phyloP scores from a whole-genome alignment of 176 grass and related monocot genomes.

The Panicum miliaceum region DNA sequence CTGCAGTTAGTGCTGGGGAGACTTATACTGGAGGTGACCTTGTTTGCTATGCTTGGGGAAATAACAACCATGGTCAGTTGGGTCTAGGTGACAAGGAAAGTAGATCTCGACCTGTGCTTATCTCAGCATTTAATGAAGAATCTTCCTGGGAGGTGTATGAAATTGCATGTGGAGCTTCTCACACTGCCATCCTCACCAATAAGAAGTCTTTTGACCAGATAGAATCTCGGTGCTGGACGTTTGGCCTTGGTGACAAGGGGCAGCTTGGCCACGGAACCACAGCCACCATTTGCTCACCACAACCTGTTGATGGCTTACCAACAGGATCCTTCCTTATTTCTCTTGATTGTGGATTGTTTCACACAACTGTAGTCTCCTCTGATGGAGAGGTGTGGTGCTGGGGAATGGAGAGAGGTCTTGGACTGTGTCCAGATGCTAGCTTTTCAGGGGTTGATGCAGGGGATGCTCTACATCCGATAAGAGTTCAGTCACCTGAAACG shows the following conservation, averaged over 20 bases:
- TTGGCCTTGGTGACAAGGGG: constrained; percentile 88
- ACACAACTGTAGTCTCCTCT: constrained; percentile 82
- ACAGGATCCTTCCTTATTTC: constrained; percentile 77
- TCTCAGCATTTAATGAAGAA: constrained; percentile 63
- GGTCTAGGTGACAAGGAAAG: constrained; percentile 87
- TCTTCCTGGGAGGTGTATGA: constrained; percentile 96
- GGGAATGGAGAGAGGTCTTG: constrained; percentile 98
- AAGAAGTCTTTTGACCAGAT: constrained; percentile 79
- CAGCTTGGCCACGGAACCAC: constrained; percentile 95
- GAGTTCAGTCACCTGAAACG: constrained; percentile 76
- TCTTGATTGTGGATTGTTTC: constrained; percentile 95
- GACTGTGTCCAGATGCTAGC: constrained; percentile 86
- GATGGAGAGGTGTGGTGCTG: constrained; percentile 96
- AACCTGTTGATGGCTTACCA: constrained; percentile 77
- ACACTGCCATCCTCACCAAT: constrained; percentile 81
- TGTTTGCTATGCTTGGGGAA: constrained; percentile 87
- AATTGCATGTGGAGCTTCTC: constrained; percentile 88
- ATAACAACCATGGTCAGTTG: constrained; percentile 89
- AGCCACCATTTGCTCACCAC: constrained; percentile 59
- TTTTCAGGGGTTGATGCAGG: constrained; percentile 83
- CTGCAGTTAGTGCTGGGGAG: constrained; percentile 79
- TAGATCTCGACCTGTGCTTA: constrained; percentile 61
- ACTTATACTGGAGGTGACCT: constrained; percentile 70
- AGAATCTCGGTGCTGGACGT: constrained; percentile 92
- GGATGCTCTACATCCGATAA: constrained; percentile 78